Conservation (phyloP, 495 filamentous ascomycete genomes). For the Penicillium goetzii region DNA sequence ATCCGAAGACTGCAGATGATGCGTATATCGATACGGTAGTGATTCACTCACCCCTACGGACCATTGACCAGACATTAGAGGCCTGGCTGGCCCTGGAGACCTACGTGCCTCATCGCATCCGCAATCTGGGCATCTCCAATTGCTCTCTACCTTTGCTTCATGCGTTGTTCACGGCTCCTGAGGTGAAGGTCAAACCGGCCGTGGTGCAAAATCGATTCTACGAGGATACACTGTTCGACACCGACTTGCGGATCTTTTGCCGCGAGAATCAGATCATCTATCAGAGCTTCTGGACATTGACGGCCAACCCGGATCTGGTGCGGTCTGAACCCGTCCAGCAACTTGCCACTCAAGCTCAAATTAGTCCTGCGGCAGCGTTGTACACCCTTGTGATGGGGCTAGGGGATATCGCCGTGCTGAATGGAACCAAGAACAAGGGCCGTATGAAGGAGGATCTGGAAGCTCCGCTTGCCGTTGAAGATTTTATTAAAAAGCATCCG, state of each 20-base stretch:
- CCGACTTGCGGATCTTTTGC: conserved; percentile 64
- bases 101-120: conserved; percentile 66
- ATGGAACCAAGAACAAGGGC: conserved; percentile 66
- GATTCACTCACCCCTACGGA: conserved; percentile 69
- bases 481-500: conserved; percentile 48
- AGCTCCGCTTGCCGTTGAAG: conserved; percentile 52
- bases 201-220: conserved; percentile 81
- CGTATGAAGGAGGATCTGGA: conserved; percentile 71
- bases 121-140: conserved; percentile 75
- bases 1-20: conserved; percentile 37
- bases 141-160: conserved; percentile 56
- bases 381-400: conserved; percentile 70
- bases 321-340: conserved; percentile 52
- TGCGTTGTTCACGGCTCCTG: conserved; percentile 47
- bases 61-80: conserved; percentile 59
- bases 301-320: conserved; percentile 66
- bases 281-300: conserved; percentile 82
- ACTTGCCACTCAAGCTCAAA: conserved; percentile 50
- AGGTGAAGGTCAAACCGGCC: conserved; percentile 55
- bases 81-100: conserved; percentile 66
- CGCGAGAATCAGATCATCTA: conserved; percentile 62
- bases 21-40: conserved; percentile 74
- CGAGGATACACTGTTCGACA: conserved; percentile 61
- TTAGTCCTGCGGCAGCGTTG: conserved; percentile 59
- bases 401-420: conserved; percentile 61